Base-by-base conservation (phyloP, 352 stramenopile species). In the Pythium guiyangense region DNA sequence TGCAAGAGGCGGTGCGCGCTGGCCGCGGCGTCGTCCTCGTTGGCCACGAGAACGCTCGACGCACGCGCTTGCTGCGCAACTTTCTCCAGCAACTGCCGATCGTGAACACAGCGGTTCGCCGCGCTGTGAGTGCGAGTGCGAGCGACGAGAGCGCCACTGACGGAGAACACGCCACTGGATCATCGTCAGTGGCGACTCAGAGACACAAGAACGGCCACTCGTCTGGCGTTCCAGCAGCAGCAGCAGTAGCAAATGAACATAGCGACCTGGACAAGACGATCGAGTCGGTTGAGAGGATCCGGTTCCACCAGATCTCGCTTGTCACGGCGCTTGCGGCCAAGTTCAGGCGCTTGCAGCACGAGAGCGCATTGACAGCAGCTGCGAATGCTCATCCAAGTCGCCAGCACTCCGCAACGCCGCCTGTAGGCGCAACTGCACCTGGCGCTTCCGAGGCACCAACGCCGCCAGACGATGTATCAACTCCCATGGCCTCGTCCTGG, bases 291-390 rank as follows among this genome's bases (percentile, higher is more conserved):
- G 77, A 81, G 34, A 62, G 61, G 4, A 70, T 84, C 55, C 73
- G 73, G 12, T 64, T 84, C 14, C 71, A 74, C 6, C 71, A 84
- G 44, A 61, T 84, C 17, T 66, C 68, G 14, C 57, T 84, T 0
- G 67, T 84, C 10, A 79, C 63, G 15, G 42, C 43, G 3, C 69
- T 84, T 46, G 66, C 71, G 2, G 26, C 59, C 18, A 61, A 69
- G 18, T 67, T 84, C 34, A 40, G 42, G 43, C 60, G 60, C 2
- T 15, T 51, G 26, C 54, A 52, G 2, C 40, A 54, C 3, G 25
- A 31, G 1, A 45, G 6, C 10, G 31, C 34, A 22, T 22, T 22
- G 22, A 22, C 22, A 10, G 22, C 26, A 15, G 3, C n/a, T 3
- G 31, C n/a, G 0, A 46, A 34, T 18, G 35, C 11, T 14, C 20